Evolutionary conservation across 371 early-diverging fungal genomes (phyloP), one percentile per base, ranked within the genome.

Genomic region (Actinomortierella wolfii): DNA sequence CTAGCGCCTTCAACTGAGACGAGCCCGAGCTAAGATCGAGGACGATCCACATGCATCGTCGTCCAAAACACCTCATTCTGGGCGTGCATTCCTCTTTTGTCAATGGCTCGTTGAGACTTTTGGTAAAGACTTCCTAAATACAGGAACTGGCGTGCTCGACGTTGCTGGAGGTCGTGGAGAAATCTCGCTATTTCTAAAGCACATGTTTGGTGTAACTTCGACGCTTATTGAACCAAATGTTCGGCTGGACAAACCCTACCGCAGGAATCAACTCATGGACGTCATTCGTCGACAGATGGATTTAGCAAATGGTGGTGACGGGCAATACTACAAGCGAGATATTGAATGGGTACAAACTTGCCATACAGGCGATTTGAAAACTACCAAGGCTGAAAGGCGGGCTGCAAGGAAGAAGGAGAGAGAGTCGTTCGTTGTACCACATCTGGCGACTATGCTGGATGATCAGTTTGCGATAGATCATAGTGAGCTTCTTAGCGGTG

Each of bases 131-230:
- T 71, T 29, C 18, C 57, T 59, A 21, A 65, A 68, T 46, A 61
- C 49, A n/a, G 77, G 64, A 39, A 60, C 61, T 3, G 73, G 64
- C 8, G 79, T 83, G 8, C 54, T 85, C 47, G 86, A 85, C 57
- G 57, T 85, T n/a, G 86, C 84, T 6, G 86, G 83, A 2, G 86
- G 86, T 8, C 83, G 83, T 51, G 86, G 86, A 18, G 83, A 85
- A 49, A 64, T 85, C 14, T 71, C 81, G 8, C 64, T 83, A 76
- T 79, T 83, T 24, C 56, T 85, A 18, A 78, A 78, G 17, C 79
- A 80, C 44, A 83, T 76, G 67, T 73, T 56, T 57, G 67, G 73
- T 0, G 50, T 83, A n/a, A 80, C 77, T 2, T 67, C 80, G 2
- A 78, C 76, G 1, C 81, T 81, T 7, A 77, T 85, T 2, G 86